A percentile compares a stretch with the other conserved stretches of the same genome.
Conservation (phyloP, 768 basidiomycete species). For the Pleurotus tuber-regium region DNA sequence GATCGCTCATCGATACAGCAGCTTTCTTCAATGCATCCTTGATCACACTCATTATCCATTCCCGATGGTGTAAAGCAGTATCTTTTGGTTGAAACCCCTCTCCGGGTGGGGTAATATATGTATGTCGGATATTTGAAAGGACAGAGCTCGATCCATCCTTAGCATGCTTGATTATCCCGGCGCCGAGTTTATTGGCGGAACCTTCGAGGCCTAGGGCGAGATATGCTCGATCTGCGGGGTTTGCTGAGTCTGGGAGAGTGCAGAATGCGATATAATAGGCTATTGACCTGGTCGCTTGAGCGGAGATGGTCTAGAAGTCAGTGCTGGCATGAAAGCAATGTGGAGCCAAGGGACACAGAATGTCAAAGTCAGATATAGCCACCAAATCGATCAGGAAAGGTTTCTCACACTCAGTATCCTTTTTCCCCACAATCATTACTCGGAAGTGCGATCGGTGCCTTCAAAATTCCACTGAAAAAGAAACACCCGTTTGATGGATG, state of each 20-base stretch:
- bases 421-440: too few relatives aligned
- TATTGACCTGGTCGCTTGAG: conserved; percentile 35
- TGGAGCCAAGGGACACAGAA: too few relatives aligned
- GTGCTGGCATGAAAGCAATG: conserved; percentile 27
- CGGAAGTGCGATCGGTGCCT: too few relatives aligned
- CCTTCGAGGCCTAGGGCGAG: conserved; percentile 97
- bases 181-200: conserved; percentile 96
- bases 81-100: conserved; percentile 97
- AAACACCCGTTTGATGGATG: too few relatives aligned
- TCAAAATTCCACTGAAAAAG: too few relatives aligned
- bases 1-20: conserved; percentile 63
- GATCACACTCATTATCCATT: conserved; percentile 87
- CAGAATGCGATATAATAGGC: neutral
- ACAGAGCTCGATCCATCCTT: conserved; percentile 72
- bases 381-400: too few relatives aligned
- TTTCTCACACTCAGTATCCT: neutral
- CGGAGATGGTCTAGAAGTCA: conserved; percentile 23
- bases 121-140: conserved; percentile 92
- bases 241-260: neutral
- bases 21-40: conserved; percentile 72
- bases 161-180: conserved; percentile 85
- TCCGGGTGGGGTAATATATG: conserved; percentile 98
- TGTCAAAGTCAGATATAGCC: too few relatives aligned
- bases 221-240: conserved; percentile 48
- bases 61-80: conserved; percentile 92